Conservation (phyloP, 2,329 filamentous ascomycete species). For the Fusarium staphyleae region DNA sequence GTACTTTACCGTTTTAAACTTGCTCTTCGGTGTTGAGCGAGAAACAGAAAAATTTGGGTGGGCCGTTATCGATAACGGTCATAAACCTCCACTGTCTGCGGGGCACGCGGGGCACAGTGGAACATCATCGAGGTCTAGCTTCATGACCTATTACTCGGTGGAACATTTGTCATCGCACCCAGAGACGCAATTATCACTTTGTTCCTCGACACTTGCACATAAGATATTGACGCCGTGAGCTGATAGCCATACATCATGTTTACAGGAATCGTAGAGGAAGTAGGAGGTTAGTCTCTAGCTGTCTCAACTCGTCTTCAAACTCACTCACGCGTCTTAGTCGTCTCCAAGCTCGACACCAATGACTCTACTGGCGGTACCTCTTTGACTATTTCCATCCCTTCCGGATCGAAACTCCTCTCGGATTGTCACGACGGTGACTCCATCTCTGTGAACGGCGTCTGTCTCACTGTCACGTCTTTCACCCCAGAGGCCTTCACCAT, state of each 20-base stretch:
- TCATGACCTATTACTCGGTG: slow-evolving; percentile 18
- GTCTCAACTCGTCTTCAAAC: slow-evolving; percentile 10
- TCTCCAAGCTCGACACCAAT: slow-evolving; percentile 80
- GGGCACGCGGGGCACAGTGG: slow-evolving; percentile 36
- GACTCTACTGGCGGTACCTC: slow-evolving; percentile 89
- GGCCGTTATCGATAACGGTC: slow-evolving; percentile 45
- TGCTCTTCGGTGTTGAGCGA: slow-evolving; percentile 33
- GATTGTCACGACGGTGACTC: slow-evolving; percentile 91
- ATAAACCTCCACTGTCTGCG: slow-evolving; percentile 28
- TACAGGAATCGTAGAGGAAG: slow-evolving; percentile 90
- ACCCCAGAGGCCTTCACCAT: slow-evolving; percentile 75
- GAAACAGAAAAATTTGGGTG: slow-evolving; percentile 43
- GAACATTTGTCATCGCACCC: slow-evolving; percentile 38
- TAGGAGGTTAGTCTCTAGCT: slow-evolving; percentile 85
- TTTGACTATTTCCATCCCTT: slow-evolving; percentile 78
- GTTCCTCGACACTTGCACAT: background rate
- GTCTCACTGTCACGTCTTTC: slow-evolving; percentile 81
- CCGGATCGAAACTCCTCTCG: slow-evolving; percentile 74
- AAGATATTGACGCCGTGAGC: background rate
- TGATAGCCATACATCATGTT: slow-evolving; percentile 70
- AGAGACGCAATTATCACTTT: background rate
- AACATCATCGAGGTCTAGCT: slow-evolving; percentile 17
- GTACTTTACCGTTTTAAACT: slow-evolving; percentile 30
- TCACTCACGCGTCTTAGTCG: slow-evolving; percentile 64
- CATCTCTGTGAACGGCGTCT: slow-evolving; percentile 94